Evolutionary conservation across 2,329 filamentous ascomycete species (phyloP).

Genomic region (Juglanconis sp.): DNA sequence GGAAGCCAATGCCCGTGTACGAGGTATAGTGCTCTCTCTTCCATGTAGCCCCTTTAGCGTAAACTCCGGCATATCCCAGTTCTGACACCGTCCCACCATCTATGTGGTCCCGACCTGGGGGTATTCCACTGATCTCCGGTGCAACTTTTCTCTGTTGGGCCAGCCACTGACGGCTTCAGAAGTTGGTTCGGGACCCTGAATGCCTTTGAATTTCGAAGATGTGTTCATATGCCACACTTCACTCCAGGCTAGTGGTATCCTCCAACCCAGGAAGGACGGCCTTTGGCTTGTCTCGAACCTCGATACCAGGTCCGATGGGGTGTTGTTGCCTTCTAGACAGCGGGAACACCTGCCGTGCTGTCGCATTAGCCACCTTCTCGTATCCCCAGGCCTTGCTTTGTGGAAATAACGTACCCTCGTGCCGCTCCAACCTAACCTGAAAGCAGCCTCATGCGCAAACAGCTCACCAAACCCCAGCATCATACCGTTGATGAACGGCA

Average conservation of each 20-base stretch:
- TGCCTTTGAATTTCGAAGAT: background rate
- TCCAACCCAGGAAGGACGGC: conserved; percentile 57
- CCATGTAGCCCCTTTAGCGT: background rate
- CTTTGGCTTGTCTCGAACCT: conserved; percentile 67
- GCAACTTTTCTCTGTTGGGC: background rate
- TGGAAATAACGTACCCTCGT: conserved; percentile 70
- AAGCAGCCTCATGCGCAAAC: conserved; percentile 94
- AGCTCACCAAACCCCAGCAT: conserved; percentile 98
- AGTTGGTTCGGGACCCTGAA: background rate
- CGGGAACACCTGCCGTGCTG: conserved; percentile 50
- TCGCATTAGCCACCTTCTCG: background rate
- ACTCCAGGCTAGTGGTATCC: conserved; percentile 69
- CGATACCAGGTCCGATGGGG: conserved; percentile 76
- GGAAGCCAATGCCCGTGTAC: background rate
- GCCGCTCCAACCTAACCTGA: conserved; percentile 85
- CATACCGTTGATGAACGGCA: conserved; percentile 95
- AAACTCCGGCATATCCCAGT: background rate
- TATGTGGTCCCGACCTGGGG: background rate
- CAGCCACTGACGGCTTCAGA: background rate
- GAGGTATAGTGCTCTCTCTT: background rate
- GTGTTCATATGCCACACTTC: conserved; percentile 20
- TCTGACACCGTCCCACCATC: background rate
- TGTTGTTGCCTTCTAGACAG: conserved; percentile 58
- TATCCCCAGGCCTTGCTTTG: background rate
- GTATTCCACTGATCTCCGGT: background rate